Evolutionary conservation across 83 land plant genomes (phyloP), one percentile per base, ranked within the genome.

Genomic region (Diphasiastrum complanatum): DNA sequence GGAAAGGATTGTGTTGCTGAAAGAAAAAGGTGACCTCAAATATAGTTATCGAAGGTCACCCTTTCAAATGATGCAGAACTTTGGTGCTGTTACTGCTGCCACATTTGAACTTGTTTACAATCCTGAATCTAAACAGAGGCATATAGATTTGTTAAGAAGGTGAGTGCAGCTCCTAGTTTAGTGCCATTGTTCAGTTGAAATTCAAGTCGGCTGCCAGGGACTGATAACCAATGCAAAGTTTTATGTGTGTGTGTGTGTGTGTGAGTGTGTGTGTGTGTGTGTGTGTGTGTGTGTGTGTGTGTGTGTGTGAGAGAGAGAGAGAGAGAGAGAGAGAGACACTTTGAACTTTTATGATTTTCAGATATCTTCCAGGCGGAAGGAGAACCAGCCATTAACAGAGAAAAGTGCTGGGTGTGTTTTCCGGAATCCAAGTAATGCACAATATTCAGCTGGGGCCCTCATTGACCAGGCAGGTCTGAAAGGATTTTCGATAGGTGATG

Each of bases 391-490:
- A 23, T 35, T 75, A 11, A 33, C 68, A 14, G 68, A 79, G 45
- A 47, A 69, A 51, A 77, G 64, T 47, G 90, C 83, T 37, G 90
- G 90, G 1, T 82, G 86, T 43, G 86, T 85, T 26, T 82, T 85
- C 33, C 77, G 78, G 22, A 86, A 86, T 51, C 91, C 91, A 11
- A 57, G 69, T 11, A 66, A 49, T 12, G 37, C 50, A 1, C 65
- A 53, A 29, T 46, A 65, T 29, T 68, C 86, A 29, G 86, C 91
- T 14, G 86, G 74, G 36, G 72, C 78, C 28, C 48, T 83, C 60
- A 86, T 86, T 53, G 91, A 86, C 33, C 61, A 56, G 66, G 80
- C 84, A 22, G 91, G 91, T 5, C 41, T 86, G 54, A 86, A 86
- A 67, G 91, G 91, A 37, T 36, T 55, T 41, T 47, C 49, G 32